phyloP scores from a whole-genome alignment of 495 filamentous ascomycete species.

The Xylaria scruposa region DNA sequence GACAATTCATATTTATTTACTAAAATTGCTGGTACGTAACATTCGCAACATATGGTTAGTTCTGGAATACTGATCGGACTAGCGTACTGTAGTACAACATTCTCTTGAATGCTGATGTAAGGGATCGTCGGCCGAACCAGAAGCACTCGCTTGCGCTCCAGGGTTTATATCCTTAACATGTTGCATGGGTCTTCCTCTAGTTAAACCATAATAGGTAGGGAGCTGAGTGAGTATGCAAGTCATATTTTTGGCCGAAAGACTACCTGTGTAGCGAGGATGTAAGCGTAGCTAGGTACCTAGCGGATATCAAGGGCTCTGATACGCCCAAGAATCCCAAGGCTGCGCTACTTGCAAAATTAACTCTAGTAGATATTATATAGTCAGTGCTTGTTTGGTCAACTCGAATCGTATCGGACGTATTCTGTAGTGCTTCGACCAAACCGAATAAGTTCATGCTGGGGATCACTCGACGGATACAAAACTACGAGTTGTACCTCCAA shows the following conservation, averaged over 20 bases:
- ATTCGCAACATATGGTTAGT: neutral
- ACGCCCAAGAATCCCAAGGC: neutral
- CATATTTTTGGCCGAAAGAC: conserved; percentile 8
- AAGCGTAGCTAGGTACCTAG: neutral
- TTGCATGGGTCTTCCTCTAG: neutral
- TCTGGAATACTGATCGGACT: neutral
- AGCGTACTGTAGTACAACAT: neutral
- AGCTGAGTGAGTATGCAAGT: neutral
- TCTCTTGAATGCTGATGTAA: neutral
- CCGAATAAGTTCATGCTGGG: neutral
- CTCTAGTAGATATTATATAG: neutral
- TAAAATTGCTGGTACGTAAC: neutral
- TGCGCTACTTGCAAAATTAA: neutral
- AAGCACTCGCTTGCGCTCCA: neutral
- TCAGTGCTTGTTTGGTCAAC: neutral
- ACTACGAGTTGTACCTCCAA: neutral
- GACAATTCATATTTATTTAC: neutral
- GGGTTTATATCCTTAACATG: neutral
- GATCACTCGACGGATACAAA: neutral
- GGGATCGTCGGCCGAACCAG: neutral
- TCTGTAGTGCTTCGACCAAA: neutral
- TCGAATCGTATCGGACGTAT: neutral
- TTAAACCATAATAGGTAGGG: neutral
- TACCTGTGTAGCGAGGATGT: neutral
- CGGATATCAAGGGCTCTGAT: neutral